Conservation (phyloP, 768 basidiomycete species). For the Cystofilobasidium capitatum region DNA sequence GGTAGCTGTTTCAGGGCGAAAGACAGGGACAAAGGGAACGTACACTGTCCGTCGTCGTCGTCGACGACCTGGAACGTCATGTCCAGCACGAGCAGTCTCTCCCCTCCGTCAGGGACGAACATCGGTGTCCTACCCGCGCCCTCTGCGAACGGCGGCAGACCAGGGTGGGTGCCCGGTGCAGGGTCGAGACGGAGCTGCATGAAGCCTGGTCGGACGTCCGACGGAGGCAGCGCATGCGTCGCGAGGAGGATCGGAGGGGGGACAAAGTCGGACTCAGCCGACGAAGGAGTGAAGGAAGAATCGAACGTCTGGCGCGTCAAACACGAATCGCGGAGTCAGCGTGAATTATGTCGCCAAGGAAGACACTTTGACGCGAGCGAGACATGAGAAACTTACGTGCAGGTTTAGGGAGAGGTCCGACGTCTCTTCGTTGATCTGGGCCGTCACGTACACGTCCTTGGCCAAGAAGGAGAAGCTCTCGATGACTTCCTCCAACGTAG, state of each 20-base stretch:
- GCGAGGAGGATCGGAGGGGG: slow-evolving; percentile 17
- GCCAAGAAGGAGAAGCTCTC: slow-evolving; percentile 25
- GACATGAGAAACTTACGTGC: slow-evolving; percentile 4
- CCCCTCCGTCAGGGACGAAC: slow-evolving; percentile 17
- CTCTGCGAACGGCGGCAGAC: slow-evolving; percentile 23
- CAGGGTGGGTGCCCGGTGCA: slow-evolving; percentile 15
- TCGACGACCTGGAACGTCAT: slow-evolving; percentile 3
- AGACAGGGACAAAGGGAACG: background rate
- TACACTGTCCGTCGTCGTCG: background rate
- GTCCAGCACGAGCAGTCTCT: slow-evolving; percentile 17
- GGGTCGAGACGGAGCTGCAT: slow-evolving; percentile 24
- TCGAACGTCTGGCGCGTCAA: slow-evolving; percentile 14
- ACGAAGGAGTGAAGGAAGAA: background rate
- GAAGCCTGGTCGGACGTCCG: background rate
- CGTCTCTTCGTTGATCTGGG: slow-evolving; percentile 5
- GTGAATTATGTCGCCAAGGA: too few species aligned
- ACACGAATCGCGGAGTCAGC: background rate
- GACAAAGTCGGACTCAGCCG: background rate
- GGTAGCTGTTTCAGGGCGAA: background rate
- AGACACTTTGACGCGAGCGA: background rate
- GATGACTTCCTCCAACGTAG: slow-evolving; percentile 11
- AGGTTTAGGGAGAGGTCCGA: slow-evolving; percentile 7
- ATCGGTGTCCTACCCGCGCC: slow-evolving; percentile 15
- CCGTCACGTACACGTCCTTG: slow-evolving; percentile 19
- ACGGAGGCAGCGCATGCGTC: slow-evolving; percentile 4